Evolutionary conservation across 768 basidiomycete genomes (phyloP).

Genomic region (Auriculariales sp.): DNA sequence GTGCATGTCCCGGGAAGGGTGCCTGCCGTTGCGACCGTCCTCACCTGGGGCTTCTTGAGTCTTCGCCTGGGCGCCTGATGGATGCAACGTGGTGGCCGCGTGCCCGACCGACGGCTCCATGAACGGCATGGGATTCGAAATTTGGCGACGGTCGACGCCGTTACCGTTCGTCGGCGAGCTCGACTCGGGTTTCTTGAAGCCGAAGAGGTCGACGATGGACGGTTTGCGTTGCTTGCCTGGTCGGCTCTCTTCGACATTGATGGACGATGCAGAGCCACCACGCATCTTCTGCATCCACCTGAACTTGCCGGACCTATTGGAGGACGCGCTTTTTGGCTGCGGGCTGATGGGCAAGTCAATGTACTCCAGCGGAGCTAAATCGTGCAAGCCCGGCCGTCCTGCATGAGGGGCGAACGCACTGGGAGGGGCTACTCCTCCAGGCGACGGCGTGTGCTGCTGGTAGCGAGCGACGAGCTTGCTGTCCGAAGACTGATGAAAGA

Average conservation of each 20-base stretch:
- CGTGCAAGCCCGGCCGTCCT: no score
- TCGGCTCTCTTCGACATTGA: not conserved
- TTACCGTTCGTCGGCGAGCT: not conserved
- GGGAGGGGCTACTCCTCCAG: conserved; percentile 4
- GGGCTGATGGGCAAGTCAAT: not conserved
- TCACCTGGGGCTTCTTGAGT: not conserved
- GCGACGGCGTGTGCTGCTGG: conserved; percentile 10
- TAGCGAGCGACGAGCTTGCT: conserved; percentile 9
- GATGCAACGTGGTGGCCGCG: not conserved
- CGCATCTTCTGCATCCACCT: not conserved
- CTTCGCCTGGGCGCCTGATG: not conserved
- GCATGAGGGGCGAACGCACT: not conserved
- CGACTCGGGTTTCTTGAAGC: not conserved
- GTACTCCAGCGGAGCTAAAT: not conserved
- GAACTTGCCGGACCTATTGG: not conserved
- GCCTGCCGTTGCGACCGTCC: not conserved
- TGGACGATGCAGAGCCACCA: not conserved
- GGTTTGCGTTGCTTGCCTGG: conserved; percentile 25
- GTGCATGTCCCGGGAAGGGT: conserved; percentile 1
- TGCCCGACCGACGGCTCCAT: conserved; percentile 2
- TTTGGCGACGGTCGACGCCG: not conserved
- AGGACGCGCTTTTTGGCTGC: not conserved
- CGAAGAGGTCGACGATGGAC: conserved; percentile 51
- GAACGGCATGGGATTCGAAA: not conserved
- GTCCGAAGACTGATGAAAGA: conserved; percentile 16